Evolutionary conservation across 768 basidiomycete genomes (phyloP), one percentile per base, ranked within the genome.

Genomic region (Tremella yokohamensis): DNA sequence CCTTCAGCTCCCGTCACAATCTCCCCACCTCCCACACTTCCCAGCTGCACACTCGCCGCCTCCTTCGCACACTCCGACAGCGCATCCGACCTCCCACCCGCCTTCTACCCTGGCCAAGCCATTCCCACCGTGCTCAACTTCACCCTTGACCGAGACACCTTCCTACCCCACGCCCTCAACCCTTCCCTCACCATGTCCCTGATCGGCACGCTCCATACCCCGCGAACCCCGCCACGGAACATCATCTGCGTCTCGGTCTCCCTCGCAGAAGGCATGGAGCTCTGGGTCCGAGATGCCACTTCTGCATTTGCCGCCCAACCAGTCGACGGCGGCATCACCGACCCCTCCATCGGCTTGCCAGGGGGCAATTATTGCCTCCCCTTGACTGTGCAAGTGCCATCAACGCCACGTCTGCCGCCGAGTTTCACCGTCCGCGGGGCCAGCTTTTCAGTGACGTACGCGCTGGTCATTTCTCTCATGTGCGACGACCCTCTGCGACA

Each of bases 221-320:
- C 65, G 1, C 29, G 55, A 19, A n/a, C 42, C 1, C n/a, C 52
- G 18, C 56, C 70, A 18, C 59, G 64, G 25, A 73, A 68, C 20
- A 71, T 74, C 56, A 71, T 73, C 59, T 65, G 66, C 49, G 69
- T 73, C n/a, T 70, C 71, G 3, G 67, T 72, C 13, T 73, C 73
- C 0, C 54, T 75, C 6, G 54, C 65, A 2, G 68, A 73, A 58
- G 68, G 71, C 9, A 40, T 75, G 18, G 52, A 60, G 40, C 48
- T 71, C 13, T 74, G 72, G 72, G 59, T 68, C 37, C 45, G 66
- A 9, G 72, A 74, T 44, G 72, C 72, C 16, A 45, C 42, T 45
- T 53, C 56, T 29, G 65, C 70, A 3, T 65, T 62, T 53, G 42
- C 55, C 1, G 22, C 26, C 12, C 53, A n/a, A 48, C 54, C 58